These are phyloP conservation scores for Hypocreales sp. DNA, from an alignment of 2,329 filamentous ascomycete genomes.

Conservation along the genomic window DNA sequence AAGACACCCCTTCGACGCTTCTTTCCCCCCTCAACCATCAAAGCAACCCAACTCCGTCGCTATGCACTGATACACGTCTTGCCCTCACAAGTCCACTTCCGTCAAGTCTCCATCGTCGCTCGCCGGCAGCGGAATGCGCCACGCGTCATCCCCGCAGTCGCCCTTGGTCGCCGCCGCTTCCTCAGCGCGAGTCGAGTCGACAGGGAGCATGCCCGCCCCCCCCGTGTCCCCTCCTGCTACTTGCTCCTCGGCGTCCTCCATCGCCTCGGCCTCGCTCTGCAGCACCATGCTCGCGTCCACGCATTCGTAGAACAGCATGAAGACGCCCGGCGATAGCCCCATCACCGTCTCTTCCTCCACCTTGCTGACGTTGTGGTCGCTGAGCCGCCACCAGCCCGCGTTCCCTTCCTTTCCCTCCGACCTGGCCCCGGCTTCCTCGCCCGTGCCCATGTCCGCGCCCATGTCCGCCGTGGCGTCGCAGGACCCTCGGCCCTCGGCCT, in stretches of 20 bases:
- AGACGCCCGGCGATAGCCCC: conserved; percentile 59
- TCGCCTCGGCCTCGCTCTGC: conserved; percentile 11
- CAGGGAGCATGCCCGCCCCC: too few relatives aligned
- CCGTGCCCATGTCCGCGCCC: not conserved
- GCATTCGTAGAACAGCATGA: conserved; percentile 94
- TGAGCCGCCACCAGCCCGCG: conserved; percentile 75
- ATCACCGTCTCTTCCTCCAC: conserved; percentile 62
- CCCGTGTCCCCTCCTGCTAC: not conserved
- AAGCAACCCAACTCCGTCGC: conserved; percentile 16
- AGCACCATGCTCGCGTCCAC: conserved; percentile 38
- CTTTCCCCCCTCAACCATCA: too few relatives aligned
- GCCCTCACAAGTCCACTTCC: not conserved
- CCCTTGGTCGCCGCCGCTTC: not conserved
- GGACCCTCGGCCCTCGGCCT: not conserved
- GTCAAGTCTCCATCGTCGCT: not conserved
- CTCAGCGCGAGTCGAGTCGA: too few relatives aligned
- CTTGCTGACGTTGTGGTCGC: conserved; percentile 68
- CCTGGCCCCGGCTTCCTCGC: conserved; percentile 2
- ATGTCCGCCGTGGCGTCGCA: not conserved
- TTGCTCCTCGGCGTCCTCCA: conserved; percentile 6
- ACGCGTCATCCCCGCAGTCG: not conserved
- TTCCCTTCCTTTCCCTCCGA: conserved; percentile 7
- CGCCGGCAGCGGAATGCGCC: not conserved
- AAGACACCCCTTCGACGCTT: too few relatives aligned
- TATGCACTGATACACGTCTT: conserved; percentile 7